These are phyloP conservation scores for Sclerospora graminicola DNA, from an alignment of 352 stramenopile genomes.

Conservation along the genomic window DNA sequence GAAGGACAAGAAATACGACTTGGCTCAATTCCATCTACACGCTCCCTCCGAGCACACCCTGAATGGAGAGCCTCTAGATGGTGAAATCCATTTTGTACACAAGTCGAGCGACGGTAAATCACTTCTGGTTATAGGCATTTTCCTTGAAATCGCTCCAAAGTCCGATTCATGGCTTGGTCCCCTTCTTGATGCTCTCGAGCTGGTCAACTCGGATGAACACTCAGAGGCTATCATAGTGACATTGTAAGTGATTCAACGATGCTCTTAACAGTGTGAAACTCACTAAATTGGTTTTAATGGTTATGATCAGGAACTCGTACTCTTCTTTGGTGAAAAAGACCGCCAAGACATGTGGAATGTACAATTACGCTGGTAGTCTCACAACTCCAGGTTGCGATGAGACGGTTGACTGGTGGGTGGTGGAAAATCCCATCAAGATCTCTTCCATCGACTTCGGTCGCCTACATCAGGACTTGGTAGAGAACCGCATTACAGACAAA, in stretches of 20 bases:
- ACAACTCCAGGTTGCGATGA: slow-evolving; percentile 25
- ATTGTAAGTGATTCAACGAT: slow-evolving; percentile 6
- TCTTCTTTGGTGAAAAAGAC: slow-evolving; percentile 31
- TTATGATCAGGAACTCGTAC: slow-evolving; percentile 20
- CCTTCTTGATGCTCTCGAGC: slow-evolving; percentile 7
- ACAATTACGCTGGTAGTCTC: slow-evolving; percentile 30
- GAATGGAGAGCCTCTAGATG: slow-evolving; percentile 23
- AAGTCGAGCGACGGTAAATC: slow-evolving; percentile 10
- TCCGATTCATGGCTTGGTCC: slow-evolving; percentile 11
- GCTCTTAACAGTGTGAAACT: too few species aligned
- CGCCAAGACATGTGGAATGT: slow-evolving; percentile 11
- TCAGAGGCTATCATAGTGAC: slow-evolving; percentile 3
- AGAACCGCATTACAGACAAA: slow-evolving; percentile 10
- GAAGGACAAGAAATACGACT: slow-evolving; percentile 9
- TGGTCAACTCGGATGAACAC: slow-evolving; percentile 4
- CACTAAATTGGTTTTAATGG: too few species aligned
- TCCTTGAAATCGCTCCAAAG: slow-evolving; percentile 12
- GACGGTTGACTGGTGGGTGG: slow-evolving; percentile 29
- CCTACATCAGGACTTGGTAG: slow-evolving; percentile 14
- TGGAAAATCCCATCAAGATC: slow-evolving; percentile 17
- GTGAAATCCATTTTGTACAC: slow-evolving; percentile 45
- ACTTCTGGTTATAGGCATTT: slow-evolving; percentile 30
- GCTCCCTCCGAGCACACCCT: slow-evolving; percentile 37
- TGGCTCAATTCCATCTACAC: slow-evolving; percentile 35
- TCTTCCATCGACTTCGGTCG: slow-evolving; percentile 17